Base-by-base conservation (phyloP, 768 basidiomycete species). In the Leccinum imitatum region DNA sequence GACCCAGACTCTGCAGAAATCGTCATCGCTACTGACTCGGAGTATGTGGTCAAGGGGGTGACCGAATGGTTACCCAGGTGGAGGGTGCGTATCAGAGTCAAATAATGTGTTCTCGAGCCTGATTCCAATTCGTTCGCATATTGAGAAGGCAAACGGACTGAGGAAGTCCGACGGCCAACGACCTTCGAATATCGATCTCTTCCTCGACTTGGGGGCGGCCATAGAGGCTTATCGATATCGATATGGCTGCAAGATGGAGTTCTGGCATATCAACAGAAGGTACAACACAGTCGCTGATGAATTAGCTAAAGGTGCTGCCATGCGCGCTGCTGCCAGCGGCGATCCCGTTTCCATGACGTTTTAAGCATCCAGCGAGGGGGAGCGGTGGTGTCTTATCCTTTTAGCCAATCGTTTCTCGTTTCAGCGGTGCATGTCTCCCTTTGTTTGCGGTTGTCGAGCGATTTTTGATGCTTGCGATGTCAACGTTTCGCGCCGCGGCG, bases 261-360 rank as follows among this genome's bases (percentile, higher is more conserved):
- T 75, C 53, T 69, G 69, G 61, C 58, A 67, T 37, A 57, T 76
- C 48, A 50, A 44, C 9, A 63, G 70, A 47, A 57, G 60, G 25
- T 63, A 65, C 56, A 74, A 75, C 50, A 17, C 21, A 5, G 53
- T 71, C 15, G 70, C 69, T 3, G 72, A 73, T 53, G 47, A n/a
- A 31, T 54, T 71, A 1, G 71, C 72, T 0, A 73, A 65, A 19
- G 7, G 41, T 7, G 54, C 54, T 13, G 57, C 59, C 35, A 37
- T 14, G 23, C 35, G 37, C 2, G 27, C 14, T 27, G 25, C 46
- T 39, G 44, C 44, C 44, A 19, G 8, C n/a, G n/a, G 17, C 44
- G 10, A 46, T 19, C 35, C 14, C 6, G 14, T 37, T 37, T 14
- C 35, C 14, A 37, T 14, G 35, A 37, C 6, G 35, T 31, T 37